Conservation (phyloP, 2,329 filamentous ascomycete genomes). For the Geosmithia flava region DNA sequence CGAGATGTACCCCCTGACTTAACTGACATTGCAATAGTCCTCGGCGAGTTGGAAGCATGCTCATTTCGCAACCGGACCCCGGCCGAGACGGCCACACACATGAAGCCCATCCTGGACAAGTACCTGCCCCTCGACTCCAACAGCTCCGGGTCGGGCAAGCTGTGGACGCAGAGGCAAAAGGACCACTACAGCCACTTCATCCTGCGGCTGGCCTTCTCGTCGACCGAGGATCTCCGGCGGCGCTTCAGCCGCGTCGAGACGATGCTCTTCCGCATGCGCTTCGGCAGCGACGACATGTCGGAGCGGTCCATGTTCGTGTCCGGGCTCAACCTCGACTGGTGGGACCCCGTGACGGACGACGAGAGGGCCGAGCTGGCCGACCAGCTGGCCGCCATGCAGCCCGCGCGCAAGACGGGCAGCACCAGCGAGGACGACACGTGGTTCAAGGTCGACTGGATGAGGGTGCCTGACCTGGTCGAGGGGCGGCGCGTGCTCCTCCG, state of each 20-base stretch:
- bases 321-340: conserved; percentile 74
- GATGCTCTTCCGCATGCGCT: conserved; percentile 74
- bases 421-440: conserved; percentile 65
- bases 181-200: conserved; percentile 99
- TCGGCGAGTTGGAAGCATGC: conserved; percentile 84
- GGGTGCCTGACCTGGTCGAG: conserved; percentile 84
- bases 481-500: conserved; percentile 62
- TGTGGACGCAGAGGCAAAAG: conserved; percentile 70
- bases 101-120: conserved; percentile 79
- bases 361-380: conserved; percentile 57
- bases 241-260: conserved; percentile 82
- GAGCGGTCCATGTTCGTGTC: conserved; percentile 70
- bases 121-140: conserved; percentile 72
- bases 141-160: conserved; percentile 44
- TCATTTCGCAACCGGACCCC: conserved; percentile 83
- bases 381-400: conserved; percentile 42
- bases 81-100: conserved; percentile 72
- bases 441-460: conserved; percentile 96
- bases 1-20: neutral
- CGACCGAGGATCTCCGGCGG: conserved; percentile 78
- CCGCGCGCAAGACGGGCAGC: conserved; percentile 20
- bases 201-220: conserved; percentile 79
- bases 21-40: conserved; percentile 35
- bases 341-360: conserved; percentile 68
- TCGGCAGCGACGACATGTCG: conserved; percentile 59